Percentiles rank a stretch among this genome's conserved stretches.
Conservation (phyloP, 768 basidiomycete genomes). For the Lentinula guzmanii region DNA sequence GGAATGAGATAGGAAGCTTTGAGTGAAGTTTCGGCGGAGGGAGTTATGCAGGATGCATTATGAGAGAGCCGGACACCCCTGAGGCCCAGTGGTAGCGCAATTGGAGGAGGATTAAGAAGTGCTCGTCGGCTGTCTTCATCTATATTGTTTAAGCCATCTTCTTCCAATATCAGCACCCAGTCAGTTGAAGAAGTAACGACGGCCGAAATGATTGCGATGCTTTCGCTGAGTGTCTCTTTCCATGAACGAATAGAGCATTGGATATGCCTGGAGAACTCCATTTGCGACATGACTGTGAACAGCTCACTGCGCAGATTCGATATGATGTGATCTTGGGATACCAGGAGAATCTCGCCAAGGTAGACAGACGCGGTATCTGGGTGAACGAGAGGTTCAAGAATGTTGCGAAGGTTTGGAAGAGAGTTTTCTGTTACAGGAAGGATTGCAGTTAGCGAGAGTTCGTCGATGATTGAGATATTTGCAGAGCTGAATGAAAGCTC, state of each 20-base stretch:
- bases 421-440: neutral
- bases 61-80: constrained; percentile 21
- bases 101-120: constrained; percentile 36
- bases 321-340: neutral
- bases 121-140: constrained; percentile 23
- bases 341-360: constrained; percentile 3
- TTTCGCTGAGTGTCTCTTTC: neutral
- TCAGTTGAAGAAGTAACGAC: constrained; percentile 35
- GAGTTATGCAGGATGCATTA: constrained; percentile 24
- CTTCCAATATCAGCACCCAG: constrained; percentile 49
- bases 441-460: constrained; percentile 1
- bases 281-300: neutral
- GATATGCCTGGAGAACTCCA: neutral
- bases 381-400: neutral
- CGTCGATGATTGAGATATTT: neutral
- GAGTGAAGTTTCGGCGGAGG: constrained; percentile 23
- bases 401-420: neutral
- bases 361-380: neutral
- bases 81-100: constrained; percentile 36
- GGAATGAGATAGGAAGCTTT: constrained; percentile 51
- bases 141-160: constrained; percentile 32
- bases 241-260: constrained; percentile 2
- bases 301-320: neutral
- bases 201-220: constrained; percentile 21
- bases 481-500: neutral